phyloP scores from a whole-genome alignment of 148 eudicot species.

The Spergularia marina region DNA sequence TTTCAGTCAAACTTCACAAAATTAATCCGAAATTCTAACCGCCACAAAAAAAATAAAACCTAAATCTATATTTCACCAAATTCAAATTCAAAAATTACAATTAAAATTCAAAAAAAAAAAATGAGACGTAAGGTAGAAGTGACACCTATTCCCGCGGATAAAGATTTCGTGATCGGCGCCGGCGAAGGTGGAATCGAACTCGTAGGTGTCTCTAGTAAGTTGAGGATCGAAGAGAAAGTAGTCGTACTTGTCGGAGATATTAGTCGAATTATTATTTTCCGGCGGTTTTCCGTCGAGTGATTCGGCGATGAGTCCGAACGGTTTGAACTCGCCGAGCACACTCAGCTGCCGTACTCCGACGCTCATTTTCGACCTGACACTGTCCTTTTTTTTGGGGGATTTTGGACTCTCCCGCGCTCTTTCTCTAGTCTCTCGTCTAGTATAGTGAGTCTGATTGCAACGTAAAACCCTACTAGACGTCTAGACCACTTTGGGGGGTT shows the following conservation, averaged over 20 bases:
- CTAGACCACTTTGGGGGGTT: too few relatives aligned
- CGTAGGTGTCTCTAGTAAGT: conserved; percentile 39
- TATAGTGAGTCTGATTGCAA: too few relatives aligned
- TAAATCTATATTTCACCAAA: neutral
- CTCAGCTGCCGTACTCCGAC: conserved; percentile 57
- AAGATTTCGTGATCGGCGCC: conserved; percentile 80
- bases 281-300: conserved; percentile 69
- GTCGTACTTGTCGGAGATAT: conserved; percentile 41
- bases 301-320: conserved; percentile 83
- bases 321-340: conserved; percentile 88
- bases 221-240: conserved; percentile 79
- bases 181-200: conserved; percentile 36
- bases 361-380: conserved; percentile 38
- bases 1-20: neutral
- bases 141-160: conserved; percentile 73
- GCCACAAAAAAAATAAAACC: neutral
- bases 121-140: neutral
- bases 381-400: neutral
- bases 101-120: too few relatives aligned
- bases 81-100: too few relatives aligned
- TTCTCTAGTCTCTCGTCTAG: neutral
- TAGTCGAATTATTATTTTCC: neutral
- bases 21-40: neutral
- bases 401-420: conserved; percentile 1
- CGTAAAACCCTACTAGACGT: too few relatives aligned